Evolutionary conservation across 148 eudicot species (phyloP).

Genomic region (Talinum fruticosum): DNA sequence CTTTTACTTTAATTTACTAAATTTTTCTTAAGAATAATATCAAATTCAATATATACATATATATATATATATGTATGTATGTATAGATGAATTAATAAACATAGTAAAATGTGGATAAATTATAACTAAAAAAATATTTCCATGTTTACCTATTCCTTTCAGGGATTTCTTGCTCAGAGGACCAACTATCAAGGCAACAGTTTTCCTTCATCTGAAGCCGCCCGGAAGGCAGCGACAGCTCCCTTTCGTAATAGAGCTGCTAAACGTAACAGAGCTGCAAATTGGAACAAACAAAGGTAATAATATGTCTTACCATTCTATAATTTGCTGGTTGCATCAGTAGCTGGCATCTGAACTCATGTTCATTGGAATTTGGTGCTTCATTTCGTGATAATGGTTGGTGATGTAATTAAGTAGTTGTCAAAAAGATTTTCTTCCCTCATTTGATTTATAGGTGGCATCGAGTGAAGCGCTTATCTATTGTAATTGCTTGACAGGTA

Average conservation of each 20-base stretch:
- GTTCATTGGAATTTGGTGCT: not conserved
- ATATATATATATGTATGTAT: no score
- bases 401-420: not conserved
- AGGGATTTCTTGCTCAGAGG: conserved; percentile 87
- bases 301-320: not conserved
- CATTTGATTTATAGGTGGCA: not conserved
- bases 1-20: no score
- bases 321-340: not conserved
- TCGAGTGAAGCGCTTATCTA: conserved; percentile 3
- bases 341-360: not conserved
- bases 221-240: conserved; percentile 54
- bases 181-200: conserved; percentile 67
- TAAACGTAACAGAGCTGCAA: conserved; percentile 39
- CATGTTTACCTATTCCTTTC: not conserved
- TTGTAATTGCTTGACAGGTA: conserved; percentile 54
- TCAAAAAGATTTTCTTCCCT: not conserved
- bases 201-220: conserved; percentile 69
- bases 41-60: no score
- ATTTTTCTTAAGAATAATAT: no score
- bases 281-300: conserved; percentile 70
- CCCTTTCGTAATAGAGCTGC: conserved; percentile 55
- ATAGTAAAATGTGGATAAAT: no score
- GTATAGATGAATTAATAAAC: no score
- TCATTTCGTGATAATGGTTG: not conserved
- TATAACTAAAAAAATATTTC: no score